phyloP scores from a whole-genome alignment of 2,329 filamentous ascomycete species.

The Aspergillus nomiae region DNA sequence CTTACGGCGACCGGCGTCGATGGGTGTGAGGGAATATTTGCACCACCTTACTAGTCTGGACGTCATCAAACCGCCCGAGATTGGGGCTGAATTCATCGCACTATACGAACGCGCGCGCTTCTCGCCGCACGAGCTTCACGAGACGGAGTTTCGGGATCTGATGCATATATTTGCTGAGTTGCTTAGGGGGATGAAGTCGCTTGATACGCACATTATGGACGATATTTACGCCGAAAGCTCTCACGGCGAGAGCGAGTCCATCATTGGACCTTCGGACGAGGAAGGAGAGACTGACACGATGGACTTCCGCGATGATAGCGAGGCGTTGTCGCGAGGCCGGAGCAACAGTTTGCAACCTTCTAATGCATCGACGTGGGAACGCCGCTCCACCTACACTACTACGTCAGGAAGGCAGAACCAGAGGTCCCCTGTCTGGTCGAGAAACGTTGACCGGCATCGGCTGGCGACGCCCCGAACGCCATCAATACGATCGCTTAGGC shows the following conservation, averaged over 20 bases:
- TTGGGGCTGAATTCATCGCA: slow-evolving; percentile 64
- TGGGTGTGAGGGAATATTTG: slow-evolving; percentile 80
- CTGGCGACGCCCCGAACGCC: slow-evolving; percentile 29
- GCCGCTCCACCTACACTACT: slow-evolving; percentile 32
- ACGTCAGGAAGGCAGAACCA: slow-evolving; percentile 26
- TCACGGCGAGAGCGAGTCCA: slow-evolving; percentile 31
- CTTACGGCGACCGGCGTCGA: slow-evolving; percentile 68
- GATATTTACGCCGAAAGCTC: slow-evolving; percentile 31
- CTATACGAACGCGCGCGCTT: slow-evolving; percentile 86
- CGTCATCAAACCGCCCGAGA: slow-evolving; percentile 58
- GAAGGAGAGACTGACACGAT: slow-evolving; percentile 42
- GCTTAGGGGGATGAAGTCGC: slow-evolving; percentile 70
- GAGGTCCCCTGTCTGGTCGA: slow-evolving; percentile 20
- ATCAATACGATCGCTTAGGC: slow-evolving; percentile 39
- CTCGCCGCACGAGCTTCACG: slow-evolving; percentile 68
- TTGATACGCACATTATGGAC: slow-evolving; percentile 59
- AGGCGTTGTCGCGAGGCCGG: slow-evolving; percentile 23
- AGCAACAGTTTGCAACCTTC: slow-evolving; percentile 30
- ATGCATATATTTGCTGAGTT: slow-evolving; percentile 86
- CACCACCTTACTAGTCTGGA: slow-evolving; percentile 67
- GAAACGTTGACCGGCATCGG: slow-evolving; percentile 13
- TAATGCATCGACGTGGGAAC: slow-evolving; percentile 32
- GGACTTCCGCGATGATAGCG: slow-evolving; percentile 27
- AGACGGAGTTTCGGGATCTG: slow-evolving; percentile 70
- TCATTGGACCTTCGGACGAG: slow-evolving; percentile 42